Percentiles rank a stretch among this genome's conserved stretches.
These are phyloP conservation scores for Asclepias syriaca DNA, from an alignment of 257 asterid genomes.

Conservation along the genomic window DNA sequence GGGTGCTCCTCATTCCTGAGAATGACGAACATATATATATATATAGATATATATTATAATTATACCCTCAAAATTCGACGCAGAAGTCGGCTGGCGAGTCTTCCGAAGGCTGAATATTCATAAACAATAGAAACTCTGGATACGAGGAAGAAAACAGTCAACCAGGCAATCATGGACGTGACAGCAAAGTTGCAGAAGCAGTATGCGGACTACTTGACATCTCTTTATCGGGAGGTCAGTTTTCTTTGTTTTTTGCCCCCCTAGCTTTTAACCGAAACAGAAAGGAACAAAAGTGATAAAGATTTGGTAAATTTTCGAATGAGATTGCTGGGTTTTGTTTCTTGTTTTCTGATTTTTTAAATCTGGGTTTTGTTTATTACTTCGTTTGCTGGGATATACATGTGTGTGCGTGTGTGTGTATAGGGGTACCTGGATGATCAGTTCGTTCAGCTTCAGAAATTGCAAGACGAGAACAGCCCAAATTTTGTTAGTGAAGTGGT, in stretches of 20 bases:
- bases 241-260: not conserved
- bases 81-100: not conserved
- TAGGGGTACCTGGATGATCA: conserved; percentile 28
- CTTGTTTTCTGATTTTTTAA: not conserved
- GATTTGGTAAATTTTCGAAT: not conserved
- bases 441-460: conserved; percentile 29
- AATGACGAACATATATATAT: not conserved
- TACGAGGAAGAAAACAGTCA: not conserved
- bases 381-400: not conserved
- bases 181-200: conserved; percentile 22
- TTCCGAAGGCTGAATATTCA: not conserved
- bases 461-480: conserved; percentile 31
- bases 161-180: conserved; percentile 16
- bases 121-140: not conserved
- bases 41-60: too few relatives aligned
- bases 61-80: not conserved
- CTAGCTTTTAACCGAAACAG: too few relatives aligned
- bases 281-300: not conserved
- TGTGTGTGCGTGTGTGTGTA: too few relatives aligned
- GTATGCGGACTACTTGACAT: conserved; percentile 10
- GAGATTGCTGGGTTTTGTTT: not conserved
- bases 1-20: not conserved
- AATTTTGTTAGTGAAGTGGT: conserved; percentile 35
- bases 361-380: not conserved
- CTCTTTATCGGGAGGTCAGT: conserved; percentile 27